Conservation (phyloP, 495 filamentous ascomycete species). For the Letharia columbiana region DNA sequence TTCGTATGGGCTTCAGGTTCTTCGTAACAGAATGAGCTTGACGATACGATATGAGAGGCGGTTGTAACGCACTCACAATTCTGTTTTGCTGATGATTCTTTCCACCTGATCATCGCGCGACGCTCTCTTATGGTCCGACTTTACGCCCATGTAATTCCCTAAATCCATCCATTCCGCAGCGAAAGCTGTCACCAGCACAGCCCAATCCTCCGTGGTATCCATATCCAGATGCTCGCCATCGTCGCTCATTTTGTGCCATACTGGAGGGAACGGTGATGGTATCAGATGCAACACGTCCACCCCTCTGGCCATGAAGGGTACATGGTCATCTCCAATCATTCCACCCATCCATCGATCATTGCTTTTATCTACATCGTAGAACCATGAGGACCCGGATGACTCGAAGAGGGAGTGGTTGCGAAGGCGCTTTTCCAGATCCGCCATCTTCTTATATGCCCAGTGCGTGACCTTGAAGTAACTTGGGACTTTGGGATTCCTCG, state of each 20-base stretch:
- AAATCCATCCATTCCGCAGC: conserved; percentile 90
- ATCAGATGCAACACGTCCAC: conserved; percentile 87
- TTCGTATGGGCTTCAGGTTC: not conserved
- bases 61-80: conserved; percentile 21
- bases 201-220: conserved; percentile 81
- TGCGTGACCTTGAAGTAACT: conserved; percentile 84
- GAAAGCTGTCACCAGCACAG: conserved; percentile 71
- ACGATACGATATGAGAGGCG: not conserved
- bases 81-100: conserved; percentile 22
- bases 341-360: conserved; percentile 39
- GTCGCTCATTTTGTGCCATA: conserved; percentile 83
- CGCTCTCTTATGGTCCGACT: conserved; percentile 13
- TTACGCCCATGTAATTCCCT: conserved; percentile 54
- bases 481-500: conserved; percentile 57
- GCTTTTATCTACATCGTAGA: conserved; percentile 47
- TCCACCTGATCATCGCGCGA: not conserved
- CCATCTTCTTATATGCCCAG: conserved; percentile 78
- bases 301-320: conserved; percentile 77
- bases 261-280: conserved; percentile 66
- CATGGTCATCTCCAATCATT: conserved; percentile 74
- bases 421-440: conserved; percentile 59
- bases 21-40: conserved; percentile 9
- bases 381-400: conserved; percentile 37
- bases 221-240: conserved; percentile 81
- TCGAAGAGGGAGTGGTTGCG: conserved; percentile 47